Percentiles rank a stretch among this genome's conserved stretches.
These are phyloP conservation scores for Dendryphion nanum DNA, from an alignment of 2,329 filamentous ascomycete genomes.

Conservation along the genomic window DNA sequence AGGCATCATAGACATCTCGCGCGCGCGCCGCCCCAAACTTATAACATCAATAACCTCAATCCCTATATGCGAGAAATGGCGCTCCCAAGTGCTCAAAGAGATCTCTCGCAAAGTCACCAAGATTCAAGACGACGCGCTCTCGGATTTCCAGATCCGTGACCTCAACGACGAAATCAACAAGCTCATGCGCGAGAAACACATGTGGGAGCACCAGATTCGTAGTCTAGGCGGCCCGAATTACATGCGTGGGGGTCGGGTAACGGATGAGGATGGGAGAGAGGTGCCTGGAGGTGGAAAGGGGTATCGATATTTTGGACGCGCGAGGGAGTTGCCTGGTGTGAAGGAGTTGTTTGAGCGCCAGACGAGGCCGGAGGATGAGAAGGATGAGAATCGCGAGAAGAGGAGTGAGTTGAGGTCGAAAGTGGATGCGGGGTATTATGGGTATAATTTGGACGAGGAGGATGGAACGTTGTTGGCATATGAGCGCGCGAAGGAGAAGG, in stretches of 20 bases:
- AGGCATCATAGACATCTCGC: constrained; percentile 90
- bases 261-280: constrained; percentile 57
- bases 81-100: constrained; percentile 94
- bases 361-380: constrained; percentile 40
- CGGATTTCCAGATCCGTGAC: constrained; percentile 95
- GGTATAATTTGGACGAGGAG: constrained; percentile 90
- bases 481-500: constrained; percentile 78
- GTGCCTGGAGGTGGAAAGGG: constrained; percentile 73
- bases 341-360: constrained; percentile 68
- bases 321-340: constrained; percentile 85
- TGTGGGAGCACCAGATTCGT: constrained; percentile 97
- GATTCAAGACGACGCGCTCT: constrained; percentile 89
- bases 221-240: constrained; percentile 98
- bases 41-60: constrained; percentile 86
- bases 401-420: constrained; percentile 69
- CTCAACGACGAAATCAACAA: constrained; percentile 99
- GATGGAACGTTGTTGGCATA: constrained; percentile 77
- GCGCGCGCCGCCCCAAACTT: constrained; percentile 83
- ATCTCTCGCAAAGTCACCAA: constrained; percentile 94
- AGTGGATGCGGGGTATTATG: constrained; percentile 94
- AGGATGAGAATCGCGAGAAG: constrained; percentile 62
- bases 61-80: constrained; percentile 93
- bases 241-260: constrained; percentile 65
- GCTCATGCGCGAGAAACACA: constrained; percentile 97
- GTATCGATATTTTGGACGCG: constrained; percentile 82